phyloP scores from a whole-genome alignment of 805 yeast species.

The Yamadazyma paraphyllophila region DNA sequence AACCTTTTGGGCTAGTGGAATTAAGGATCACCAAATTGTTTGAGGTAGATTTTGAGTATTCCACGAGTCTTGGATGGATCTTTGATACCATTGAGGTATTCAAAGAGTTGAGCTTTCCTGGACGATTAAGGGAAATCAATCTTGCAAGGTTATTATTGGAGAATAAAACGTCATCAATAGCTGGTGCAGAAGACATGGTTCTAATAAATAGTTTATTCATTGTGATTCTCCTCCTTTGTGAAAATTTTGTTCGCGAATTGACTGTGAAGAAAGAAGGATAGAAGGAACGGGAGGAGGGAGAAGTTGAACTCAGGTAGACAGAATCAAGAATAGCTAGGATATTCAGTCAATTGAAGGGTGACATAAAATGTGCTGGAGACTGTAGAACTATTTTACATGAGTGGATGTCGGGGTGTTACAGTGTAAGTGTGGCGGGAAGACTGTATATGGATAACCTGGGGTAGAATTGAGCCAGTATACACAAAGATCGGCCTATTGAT shows the following conservation, averaged over 20 bases:
- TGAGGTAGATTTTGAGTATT: constrained; percentile 67
- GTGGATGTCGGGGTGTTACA: too few relatives aligned
- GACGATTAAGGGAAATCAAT: constrained; percentile 73
- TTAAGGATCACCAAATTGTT: constrained; percentile 67
- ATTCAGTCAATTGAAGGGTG: too few relatives aligned
- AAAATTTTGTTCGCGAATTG: constrained; percentile 6
- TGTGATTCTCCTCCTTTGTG: constrained; percentile 1
- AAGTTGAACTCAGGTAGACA: too few relatives aligned
- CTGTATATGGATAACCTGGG: too few relatives aligned
- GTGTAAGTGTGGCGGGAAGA: too few relatives aligned
- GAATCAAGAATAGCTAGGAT: too few relatives aligned
- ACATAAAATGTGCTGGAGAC: too few relatives aligned
- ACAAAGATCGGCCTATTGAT: too few relatives aligned
- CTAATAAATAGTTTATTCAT: constrained; percentile 8
- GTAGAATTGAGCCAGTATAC: too few relatives aligned
- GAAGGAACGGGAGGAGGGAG: neutral
- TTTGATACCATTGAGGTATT: constrained; percentile 70
- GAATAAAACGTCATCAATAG: constrained; percentile 58
- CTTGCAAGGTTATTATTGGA: constrained; percentile 63
- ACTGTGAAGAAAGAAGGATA: neutral
- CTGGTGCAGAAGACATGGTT: constrained; percentile 6
- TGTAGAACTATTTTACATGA: too few relatives aligned
- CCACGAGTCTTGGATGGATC: constrained; percentile 70
- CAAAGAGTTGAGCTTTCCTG: constrained; percentile 80
- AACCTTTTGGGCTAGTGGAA: constrained; percentile 64